phyloP scores from a whole-genome alignment of 129 eudicot species.

The Flaveria linearis region DNA sequence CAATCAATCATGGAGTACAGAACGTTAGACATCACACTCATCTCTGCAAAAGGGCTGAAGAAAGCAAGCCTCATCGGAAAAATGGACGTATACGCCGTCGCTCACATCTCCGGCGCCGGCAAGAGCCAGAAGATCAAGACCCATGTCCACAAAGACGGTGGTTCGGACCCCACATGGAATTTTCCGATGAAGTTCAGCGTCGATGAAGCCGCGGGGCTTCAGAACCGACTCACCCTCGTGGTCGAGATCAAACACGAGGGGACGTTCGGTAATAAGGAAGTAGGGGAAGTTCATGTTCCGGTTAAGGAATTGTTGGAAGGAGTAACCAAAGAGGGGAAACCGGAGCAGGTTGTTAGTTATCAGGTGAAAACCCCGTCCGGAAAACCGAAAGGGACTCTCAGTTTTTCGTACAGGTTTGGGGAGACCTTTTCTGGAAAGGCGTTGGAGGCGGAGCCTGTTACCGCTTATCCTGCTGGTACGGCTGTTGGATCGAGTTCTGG shows the following conservation, averaged over 20 bases:
- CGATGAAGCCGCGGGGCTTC: conserved; percentile 50
- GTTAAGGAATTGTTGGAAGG: conserved; percentile 48
- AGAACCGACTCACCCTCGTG: conserved; percentile 42
- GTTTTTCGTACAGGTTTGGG: conserved; percentile 49
- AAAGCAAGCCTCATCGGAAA: conserved; percentile 56
- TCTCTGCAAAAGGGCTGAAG: conserved; percentile 60
- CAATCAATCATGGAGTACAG: conserved; percentile 25
- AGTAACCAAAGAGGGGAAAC: conserved; percentile 7
- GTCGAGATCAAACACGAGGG: conserved; percentile 51
- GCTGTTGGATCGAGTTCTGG: conserved; percentile 39
- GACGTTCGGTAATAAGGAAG: conserved; percentile 52
- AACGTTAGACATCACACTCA: conserved; percentile 49
- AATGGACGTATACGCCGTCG: conserved; percentile 66
- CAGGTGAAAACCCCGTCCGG: conserved; percentile 58
- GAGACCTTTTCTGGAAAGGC: conserved; percentile 32
- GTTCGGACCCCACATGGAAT: conserved; percentile 66
- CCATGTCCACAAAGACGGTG: conserved; percentile 47
- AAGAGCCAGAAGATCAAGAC: conserved; percentile 44
- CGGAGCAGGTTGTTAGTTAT: conserved; percentile 44
- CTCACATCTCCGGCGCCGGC: conserved; percentile 51
- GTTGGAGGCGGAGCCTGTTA: conserved; percentile 27
- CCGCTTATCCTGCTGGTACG: conserved; percentile 41
- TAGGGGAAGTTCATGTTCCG: conserved; percentile 59
- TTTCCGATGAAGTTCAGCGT: conserved; percentile 56
- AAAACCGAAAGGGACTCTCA: conserved; percentile 51